Evolutionary conservation across 805 yeast genomes (phyloP).

Genomic region (Cyberlindnera maritima): DNA sequence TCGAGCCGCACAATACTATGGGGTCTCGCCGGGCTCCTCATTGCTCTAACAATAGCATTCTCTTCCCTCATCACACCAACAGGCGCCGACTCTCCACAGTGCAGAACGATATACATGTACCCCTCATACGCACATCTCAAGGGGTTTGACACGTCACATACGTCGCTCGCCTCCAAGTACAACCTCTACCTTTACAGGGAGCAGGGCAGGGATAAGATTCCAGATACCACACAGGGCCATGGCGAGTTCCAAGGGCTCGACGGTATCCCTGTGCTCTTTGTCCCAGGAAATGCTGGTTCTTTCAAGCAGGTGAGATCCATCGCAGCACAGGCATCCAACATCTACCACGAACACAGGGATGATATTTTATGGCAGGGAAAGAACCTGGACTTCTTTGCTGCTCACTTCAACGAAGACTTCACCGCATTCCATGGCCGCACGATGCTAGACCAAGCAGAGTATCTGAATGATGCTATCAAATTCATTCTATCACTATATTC

Average conservation of each 20-base stretch:
- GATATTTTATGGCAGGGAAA: conserved; percentile 26
- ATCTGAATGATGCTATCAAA: conserved; percentile 79
- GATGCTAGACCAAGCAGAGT: conserved; percentile 89
- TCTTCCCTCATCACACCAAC: conserved; percentile 3
- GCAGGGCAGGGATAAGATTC: conserved; percentile 54
- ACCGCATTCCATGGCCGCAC: conserved; percentile 97
- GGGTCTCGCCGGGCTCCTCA: conserved; percentile 1
- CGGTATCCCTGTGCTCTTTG: conserved; percentile 88
- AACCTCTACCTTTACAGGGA: conserved; percentile 85
- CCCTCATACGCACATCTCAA: conserved; percentile 78
- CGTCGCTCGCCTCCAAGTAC: conserved; percentile 75
- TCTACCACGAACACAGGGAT: conserved; percentile 37
- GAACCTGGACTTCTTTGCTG: conserved; percentile 81
- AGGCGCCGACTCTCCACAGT: conserved; percentile 51
- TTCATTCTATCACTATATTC: conserved; percentile 71
- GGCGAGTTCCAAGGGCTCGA: conserved; percentile 31
- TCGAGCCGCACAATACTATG: conserved; percentile 1
- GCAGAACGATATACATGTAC: conserved; percentile 73
- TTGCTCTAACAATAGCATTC: conserved; percentile 4
- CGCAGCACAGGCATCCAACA: conserved; percentile 75
- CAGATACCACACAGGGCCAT: conserved; percentile 41
- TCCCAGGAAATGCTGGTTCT: conserved; percentile 98
- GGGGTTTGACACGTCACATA: conserved; percentile 69
- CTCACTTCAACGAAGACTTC: conserved; percentile 93
- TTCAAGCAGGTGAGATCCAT: conserved; percentile 85